Conservation (phyloP, 2,329 filamentous ascomycete species). For the Neopestalotiopsis rosae region DNA sequence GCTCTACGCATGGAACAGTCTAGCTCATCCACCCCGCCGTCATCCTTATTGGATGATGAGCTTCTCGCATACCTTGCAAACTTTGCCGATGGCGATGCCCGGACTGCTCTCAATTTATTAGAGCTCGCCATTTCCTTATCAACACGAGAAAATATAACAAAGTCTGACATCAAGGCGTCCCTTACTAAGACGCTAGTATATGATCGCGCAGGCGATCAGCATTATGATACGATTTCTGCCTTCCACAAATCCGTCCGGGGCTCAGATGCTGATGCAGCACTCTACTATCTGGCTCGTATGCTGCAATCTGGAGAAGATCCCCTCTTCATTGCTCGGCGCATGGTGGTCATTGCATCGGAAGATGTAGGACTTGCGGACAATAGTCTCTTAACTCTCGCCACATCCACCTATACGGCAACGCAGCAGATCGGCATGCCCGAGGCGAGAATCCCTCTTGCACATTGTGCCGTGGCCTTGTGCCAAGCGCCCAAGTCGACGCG, state of each 20-base stretch:
- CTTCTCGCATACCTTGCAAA: constrained; percentile 81
- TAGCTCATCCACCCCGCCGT: constrained; percentile 38
- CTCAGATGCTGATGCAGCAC: constrained; percentile 80
- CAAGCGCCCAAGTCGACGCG: constrained; percentile 86
- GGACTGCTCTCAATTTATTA: constrained; percentile 89
- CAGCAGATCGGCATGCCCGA: constrained; percentile 97
- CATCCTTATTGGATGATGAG: constrained; percentile 74
- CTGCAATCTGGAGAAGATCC: constrained; percentile 93
- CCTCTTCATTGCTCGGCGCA: constrained; percentile 86
- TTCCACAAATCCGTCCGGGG: constrained; percentile 96
- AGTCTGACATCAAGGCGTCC: constrained; percentile 77
- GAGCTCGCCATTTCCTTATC: constrained; percentile 86
- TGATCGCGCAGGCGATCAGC: constrained; percentile 92
- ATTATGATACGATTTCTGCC: constrained; percentile 96
- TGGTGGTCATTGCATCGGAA: constrained; percentile 94
- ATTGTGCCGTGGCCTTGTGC: constrained; percentile 81
- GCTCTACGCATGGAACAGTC: constrained; percentile 69
- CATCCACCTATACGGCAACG: constrained; percentile 82
- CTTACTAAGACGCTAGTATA: constrained; percentile 94
- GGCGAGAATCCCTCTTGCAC: constrained; percentile 88
- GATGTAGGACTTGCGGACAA: constrained; percentile 93
- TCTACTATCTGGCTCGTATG: constrained; percentile 97
- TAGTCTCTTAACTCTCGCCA: constrained; percentile 81
- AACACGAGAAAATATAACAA: constrained; percentile 67
- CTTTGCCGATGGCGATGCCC: constrained; percentile 91